phyloP scores from a whole-genome alignment of 306 rosid genomes.

The Cucumis sativus region Cucumber_9930_V3 NC_026660.2:16747501-16748000 shows the following conservation, averaged over 20 bases:
- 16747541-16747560: constrained; percentile 30
- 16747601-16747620: constrained; percentile 54
- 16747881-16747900: neutral
- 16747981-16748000: neutral
- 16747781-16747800: neutral
- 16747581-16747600: constrained; percentile 40
- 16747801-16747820: neutral
- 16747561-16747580: constrained; percentile 36
- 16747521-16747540: constrained; percentile 35
- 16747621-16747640: constrained; percentile 90
- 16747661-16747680: neutral
- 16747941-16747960: neutral
- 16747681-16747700: neutral
- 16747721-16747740: neutral
- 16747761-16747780: neutral
- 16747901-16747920: neutral
- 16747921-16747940: neutral
- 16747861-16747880: neutral
- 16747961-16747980: neutral
- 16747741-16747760: neutral
- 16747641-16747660: constrained; percentile 54
- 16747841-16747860: neutral
- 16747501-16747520: constrained; percentile 13
- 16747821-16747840: neutral
- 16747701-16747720: neutral